Conservation (phyloP, 768 basidiomycete species). For the Tricholoma saponaceum region DNA sequence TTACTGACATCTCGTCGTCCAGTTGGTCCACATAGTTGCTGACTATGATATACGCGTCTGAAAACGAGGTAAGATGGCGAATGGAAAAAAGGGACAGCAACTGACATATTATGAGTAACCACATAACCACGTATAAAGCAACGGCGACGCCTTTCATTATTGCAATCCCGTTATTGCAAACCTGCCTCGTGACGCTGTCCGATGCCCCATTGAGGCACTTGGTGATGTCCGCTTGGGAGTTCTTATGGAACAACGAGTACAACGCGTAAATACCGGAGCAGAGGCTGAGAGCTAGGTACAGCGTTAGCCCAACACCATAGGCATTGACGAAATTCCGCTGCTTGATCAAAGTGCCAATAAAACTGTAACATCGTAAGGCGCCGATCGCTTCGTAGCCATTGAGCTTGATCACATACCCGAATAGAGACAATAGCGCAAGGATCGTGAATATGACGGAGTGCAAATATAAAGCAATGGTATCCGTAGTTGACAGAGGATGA, state of each 20-base stretch:
- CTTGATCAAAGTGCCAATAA: slow-evolving; percentile 44
- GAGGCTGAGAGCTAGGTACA: slow-evolving; percentile 45
- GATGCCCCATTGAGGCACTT: slow-evolving; percentile 33
- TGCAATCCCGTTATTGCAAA: slow-evolving; percentile 39
- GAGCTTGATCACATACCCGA: slow-evolving; percentile 36
- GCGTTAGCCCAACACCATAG: slow-evolving; percentile 39
- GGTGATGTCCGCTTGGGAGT: slow-evolving; percentile 29
- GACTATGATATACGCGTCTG: slow-evolving; percentile 51
- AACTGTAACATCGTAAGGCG: slow-evolving; percentile 15
- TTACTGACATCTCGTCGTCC: slow-evolving; percentile 40
- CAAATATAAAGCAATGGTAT: slow-evolving; percentile 42
- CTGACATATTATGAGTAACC: slow-evolving; percentile 55
- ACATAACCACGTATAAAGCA: slow-evolving; percentile 43
- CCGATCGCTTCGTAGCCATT: neutral
- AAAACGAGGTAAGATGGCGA: slow-evolving; percentile 4
- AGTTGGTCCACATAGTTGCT: slow-evolving; percentile 51
- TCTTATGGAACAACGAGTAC: slow-evolving; percentile 44
- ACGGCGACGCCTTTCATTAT: slow-evolving; percentile 40
- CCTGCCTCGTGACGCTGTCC: slow-evolving; percentile 25
- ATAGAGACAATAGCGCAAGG: slow-evolving; percentile 41
- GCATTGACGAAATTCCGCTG: slow-evolving; percentile 36
- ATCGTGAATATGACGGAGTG: slow-evolving; percentile 44
- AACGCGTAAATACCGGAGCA: slow-evolving; percentile 44
- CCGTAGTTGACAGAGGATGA: slow-evolving; percentile 29
- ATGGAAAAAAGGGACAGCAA: slow-evolving; percentile 7